Conservation (phyloP, 2,329 filamentous ascomycete genomes). For the Cucurbitaria berberidis region DNA sequence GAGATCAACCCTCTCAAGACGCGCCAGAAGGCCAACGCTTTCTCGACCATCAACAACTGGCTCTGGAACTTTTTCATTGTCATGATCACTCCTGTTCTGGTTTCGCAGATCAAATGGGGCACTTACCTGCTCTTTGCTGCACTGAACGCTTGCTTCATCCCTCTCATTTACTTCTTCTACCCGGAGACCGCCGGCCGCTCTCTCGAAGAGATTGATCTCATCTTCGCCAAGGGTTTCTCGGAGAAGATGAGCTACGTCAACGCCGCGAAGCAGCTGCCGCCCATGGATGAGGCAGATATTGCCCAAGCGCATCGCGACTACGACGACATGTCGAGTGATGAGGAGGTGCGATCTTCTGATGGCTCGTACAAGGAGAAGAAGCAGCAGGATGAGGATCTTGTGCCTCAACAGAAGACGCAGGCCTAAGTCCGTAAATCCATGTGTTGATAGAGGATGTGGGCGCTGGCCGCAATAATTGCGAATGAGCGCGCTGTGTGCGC, state of each 20-base stretch:
- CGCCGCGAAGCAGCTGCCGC: slow-evolving; percentile 46
- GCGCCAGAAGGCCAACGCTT: slow-evolving; percentile 61
- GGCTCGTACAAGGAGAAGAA: slow-evolving; percentile 34
- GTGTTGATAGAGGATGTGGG: slow-evolving; percentile 1
- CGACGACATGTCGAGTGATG: slow-evolving; percentile 39
- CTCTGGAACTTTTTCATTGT: slow-evolving; percentile 58
- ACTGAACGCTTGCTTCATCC: slow-evolving; percentile 60
- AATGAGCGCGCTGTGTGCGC: slow-evolving; percentile 20
- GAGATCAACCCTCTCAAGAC: slow-evolving; percentile 63
- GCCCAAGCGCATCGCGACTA: slow-evolving; percentile 43
- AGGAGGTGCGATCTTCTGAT: slow-evolving; percentile 33
- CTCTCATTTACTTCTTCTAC: slow-evolving; percentile 62
- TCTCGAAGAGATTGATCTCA: slow-evolving; percentile 60
- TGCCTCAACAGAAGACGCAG: slow-evolving; percentile 23
- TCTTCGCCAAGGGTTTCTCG: slow-evolving; percentile 52
- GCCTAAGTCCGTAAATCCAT: slow-evolving; percentile 7
- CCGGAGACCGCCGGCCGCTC: slow-evolving; percentile 60
- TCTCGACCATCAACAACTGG: slow-evolving; percentile 63
- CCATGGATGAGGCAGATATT: slow-evolving; percentile 43
- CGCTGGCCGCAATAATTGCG: slow-evolving; percentile 23
- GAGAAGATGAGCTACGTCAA: slow-evolving; percentile 48
- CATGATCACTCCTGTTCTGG: slow-evolving; percentile 53
- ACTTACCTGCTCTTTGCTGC: slow-evolving; percentile 58
- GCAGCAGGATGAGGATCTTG: slow-evolving; percentile 25
- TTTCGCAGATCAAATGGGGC: slow-evolving; percentile 47